Conservation (phyloP, 345 rosid genomes). For the Populus deltoides region DNA sequence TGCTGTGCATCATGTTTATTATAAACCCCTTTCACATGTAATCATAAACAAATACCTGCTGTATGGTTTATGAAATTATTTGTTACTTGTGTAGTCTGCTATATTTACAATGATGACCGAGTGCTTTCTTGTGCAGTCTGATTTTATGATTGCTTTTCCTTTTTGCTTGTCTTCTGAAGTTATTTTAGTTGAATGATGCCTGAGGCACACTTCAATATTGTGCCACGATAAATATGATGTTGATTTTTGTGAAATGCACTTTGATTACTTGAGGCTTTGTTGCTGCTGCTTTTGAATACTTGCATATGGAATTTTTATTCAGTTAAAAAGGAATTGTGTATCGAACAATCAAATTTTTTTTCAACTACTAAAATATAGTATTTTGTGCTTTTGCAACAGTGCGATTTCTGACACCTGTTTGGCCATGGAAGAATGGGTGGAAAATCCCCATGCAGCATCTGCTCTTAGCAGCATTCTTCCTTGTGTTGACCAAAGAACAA, state of each 20-base stretch:
- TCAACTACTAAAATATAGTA: background rate
- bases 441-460: slow-evolving; percentile 78
- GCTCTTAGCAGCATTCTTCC: slow-evolving; percentile 94
- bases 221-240: no score
- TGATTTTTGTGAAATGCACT: no score
- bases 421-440: slow-evolving; percentile 96
- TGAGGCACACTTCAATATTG: no score
- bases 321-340: background rate
- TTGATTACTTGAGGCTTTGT: no score
- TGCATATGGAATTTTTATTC: background rate
- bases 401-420: slow-evolving; percentile 80
- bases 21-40: background rate
- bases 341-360: background rate
- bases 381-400: slow-evolving; percentile 36
- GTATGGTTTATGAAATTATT: background rate
- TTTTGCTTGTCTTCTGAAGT: background rate
- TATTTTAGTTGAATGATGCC: no score
- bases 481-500: slow-evolving; percentile 84
- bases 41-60: background rate
- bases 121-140: background rate
- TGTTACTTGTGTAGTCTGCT: background rate
- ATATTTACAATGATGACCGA: background rate
- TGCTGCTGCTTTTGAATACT: background rate
- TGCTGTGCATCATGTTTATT: background rate
- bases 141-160: background rate